A percentile compares a stretch with the other conserved stretches of the same genome.
phyloP scores from a whole-genome alignment of 805 yeast genomes.

The Cyberlindnera misumaiensis region DNA sequence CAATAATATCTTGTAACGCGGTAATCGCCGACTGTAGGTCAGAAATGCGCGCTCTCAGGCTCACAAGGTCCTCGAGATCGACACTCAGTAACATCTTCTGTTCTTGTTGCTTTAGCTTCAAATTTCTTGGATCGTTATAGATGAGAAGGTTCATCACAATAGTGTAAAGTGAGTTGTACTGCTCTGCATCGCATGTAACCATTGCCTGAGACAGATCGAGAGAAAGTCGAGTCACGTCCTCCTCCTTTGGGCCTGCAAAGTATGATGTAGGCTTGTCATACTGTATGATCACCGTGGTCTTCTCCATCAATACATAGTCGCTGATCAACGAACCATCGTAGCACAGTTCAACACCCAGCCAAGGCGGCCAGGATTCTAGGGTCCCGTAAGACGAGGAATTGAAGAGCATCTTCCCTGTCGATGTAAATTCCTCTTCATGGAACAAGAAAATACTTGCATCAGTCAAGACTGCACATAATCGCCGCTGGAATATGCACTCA shows the following conservation, averaged over 20 bases:
- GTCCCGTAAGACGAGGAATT: conserved; percentile 57
- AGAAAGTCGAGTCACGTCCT: conserved; percentile 38
- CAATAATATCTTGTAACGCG: conserved; percentile 34
- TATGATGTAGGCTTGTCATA: conserved; percentile 49
- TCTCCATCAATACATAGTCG: conserved; percentile 50
- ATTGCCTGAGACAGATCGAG: conserved; percentile 67
- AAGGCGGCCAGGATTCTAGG: conserved; percentile 73
- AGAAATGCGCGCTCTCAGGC: conserved; percentile 41
- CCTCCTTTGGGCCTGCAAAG: conserved; percentile 24
- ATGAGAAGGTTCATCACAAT: conserved; percentile 58
- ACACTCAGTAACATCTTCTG: conserved; percentile 63
- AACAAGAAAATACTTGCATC: conserved; percentile 71
- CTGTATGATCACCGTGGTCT: conserved; percentile 55
- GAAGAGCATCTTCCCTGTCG: conserved; percentile 36
- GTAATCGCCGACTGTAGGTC: conserved; percentile 42
- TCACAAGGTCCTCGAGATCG: conserved; percentile 55
- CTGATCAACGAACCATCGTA: conserved; percentile 43
- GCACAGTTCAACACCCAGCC: conserved; percentile 71
- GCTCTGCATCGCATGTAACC: conserved; percentile 64
- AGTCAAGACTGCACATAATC: conserved; percentile 62
- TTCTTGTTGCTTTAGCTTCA: conserved; percentile 48
- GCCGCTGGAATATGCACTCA: conserved; percentile 47
- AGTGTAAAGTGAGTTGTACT: conserved; percentile 60
- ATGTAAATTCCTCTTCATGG: conserved; percentile 39
- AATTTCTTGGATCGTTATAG: conserved; percentile 66